Percentiles rank a stretch among this genome's conserved stretches.
These are phyloP conservation scores for Papiliotrema nemorosa DNA, from an alignment of 1,284 basidiomycete species.

Conservation along the genomic window DNA sequence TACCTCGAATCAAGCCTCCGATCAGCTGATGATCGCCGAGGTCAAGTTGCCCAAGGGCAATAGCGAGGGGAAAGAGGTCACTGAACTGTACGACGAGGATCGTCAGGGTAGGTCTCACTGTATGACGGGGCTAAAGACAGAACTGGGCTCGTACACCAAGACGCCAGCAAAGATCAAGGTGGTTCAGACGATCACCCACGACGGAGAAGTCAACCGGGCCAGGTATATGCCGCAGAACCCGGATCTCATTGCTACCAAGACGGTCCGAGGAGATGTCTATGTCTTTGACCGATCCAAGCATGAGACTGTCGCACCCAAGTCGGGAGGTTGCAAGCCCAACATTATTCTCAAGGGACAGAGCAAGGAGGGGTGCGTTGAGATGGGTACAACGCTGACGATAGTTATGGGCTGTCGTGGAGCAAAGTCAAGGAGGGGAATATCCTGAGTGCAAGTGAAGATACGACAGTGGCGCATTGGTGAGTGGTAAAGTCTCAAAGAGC, in stretches of 20 bases:
- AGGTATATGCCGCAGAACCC: conserved; percentile 99
- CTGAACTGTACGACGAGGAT: conserved; percentile 83
- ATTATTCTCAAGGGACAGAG: conserved; percentile 85
- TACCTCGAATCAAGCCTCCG: conserved; percentile 90
- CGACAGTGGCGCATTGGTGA: conserved; percentile 91
- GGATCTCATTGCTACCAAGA: conserved; percentile 92
- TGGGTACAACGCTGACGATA: conserved; percentile 38
- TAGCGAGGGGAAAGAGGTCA: conserved; percentile 61
- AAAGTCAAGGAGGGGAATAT: conserved; percentile 77
- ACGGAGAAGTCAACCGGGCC: conserved; percentile 93
- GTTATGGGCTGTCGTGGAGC: conserved; percentile 92
- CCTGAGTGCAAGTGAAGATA: conserved; percentile 90
- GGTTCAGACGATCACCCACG: conserved; percentile 92
- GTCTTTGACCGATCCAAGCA: conserved; percentile 98
- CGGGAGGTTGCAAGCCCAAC: conserved; percentile 82
- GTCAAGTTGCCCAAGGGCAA: conserved; percentile 83
- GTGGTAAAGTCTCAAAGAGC: conserved; percentile 21
- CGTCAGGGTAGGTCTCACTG: conserved; percentile 58
- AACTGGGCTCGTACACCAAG: conserved; percentile 80
- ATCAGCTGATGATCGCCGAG: conserved; percentile 93
- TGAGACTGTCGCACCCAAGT: conserved; percentile 81
- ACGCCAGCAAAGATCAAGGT: conserved; percentile 77
- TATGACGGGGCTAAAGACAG: conserved; percentile 41
- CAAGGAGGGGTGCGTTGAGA: conserved; percentile 74
- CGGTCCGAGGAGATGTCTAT: conserved; percentile 83